Conservation (phyloP, 176 grass and related monocot species). For the Tillandsia leiboldiana region DNA sequence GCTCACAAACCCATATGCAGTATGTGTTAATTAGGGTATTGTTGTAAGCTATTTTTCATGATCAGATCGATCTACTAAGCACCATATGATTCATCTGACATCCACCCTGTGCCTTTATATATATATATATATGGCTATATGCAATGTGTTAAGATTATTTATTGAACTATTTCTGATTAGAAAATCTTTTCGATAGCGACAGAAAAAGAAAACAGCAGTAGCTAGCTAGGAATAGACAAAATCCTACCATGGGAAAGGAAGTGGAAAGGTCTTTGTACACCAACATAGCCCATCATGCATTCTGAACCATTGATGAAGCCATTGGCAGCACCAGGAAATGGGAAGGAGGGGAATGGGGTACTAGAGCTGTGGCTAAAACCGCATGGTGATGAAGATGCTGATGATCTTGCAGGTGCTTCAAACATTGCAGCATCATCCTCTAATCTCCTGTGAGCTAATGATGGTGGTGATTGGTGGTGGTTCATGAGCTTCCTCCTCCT, state of each 20-base stretch:
- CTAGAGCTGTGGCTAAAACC: constrained; percentile 1
- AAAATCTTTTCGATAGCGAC: not conserved
- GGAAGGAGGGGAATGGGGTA: not conserved
- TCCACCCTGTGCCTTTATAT: too few relatives aligned
- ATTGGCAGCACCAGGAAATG: not conserved
- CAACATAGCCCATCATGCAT: not conserved
- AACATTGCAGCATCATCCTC: constrained; percentile 16
- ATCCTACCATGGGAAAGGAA: not conserved
- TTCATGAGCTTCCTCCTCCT: constrained; percentile 76
- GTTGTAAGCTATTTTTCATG: too few relatives aligned
- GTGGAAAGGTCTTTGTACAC: not conserved
- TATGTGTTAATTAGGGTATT: too few relatives aligned
- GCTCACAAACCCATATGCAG: too few relatives aligned
- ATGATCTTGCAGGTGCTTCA: not conserved
- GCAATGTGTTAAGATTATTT: too few relatives aligned
- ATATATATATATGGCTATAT: too few relatives aligned
- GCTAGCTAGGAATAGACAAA: too few relatives aligned
- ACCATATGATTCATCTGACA: too few relatives aligned
- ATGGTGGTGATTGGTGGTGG: constrained; percentile 30
- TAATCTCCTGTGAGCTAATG: constrained; percentile 16
- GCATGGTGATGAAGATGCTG: not conserved
- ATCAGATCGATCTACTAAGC: too few relatives aligned
- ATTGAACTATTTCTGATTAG: too few relatives aligned
- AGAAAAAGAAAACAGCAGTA: too few relatives aligned
- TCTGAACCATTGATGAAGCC: not conserved